Evolutionary conservation across 352 stramenopile genomes (phyloP), one percentile per base, ranked within the genome.

Genomic region (Peronospora belbahrii): DNA sequence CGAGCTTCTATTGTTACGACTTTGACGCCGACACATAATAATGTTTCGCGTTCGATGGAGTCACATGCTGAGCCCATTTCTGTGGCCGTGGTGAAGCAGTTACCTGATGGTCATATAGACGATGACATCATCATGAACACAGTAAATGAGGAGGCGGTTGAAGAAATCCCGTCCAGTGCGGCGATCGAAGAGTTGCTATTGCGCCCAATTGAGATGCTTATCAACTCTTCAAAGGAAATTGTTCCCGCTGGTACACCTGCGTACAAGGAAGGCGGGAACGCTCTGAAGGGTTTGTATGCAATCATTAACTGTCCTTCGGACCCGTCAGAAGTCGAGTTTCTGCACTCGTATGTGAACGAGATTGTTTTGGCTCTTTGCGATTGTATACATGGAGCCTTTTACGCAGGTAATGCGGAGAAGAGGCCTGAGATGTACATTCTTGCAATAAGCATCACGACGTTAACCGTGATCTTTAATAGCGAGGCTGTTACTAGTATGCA

Each of bases 341-440:
- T 92, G 39, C 62, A 67, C 15, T 74, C 64, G n/a, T 74, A 87
- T 25, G 74, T 89, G 22, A 91, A 89, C 42, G 76, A 91, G 28
- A 83, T 94, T 10, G 58, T 83, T 19, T 43, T 88, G 10, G 68
- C 65, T 14, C 49, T 94, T 4, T 92, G 80, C 33, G 76, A 89
- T 20, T 73, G 70, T 32, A 76, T 92, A 27, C 78, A 88, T 22
- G 76, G 66, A 17, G 75, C 74, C 6, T 89, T 94, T 42, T 68
- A 77, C 28, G 61, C 60, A 9, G 65, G 63, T 6, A 67, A 88
- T 35, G 59, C 68, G 4, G 74, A 75, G 45, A 82, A 84, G 35
- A 74, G 76, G 14, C 54, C 84, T n/a, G 65, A 65, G 22, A 67
- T 88, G 56, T 62, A 85, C 28, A 70, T 90, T 14, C 56, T 92